Percentiles rank a stretch among this genome's conserved stretches.
phyloP scores from a whole-genome alignment of 139 green algal species.

The Micromonas pusilla region DNA sequence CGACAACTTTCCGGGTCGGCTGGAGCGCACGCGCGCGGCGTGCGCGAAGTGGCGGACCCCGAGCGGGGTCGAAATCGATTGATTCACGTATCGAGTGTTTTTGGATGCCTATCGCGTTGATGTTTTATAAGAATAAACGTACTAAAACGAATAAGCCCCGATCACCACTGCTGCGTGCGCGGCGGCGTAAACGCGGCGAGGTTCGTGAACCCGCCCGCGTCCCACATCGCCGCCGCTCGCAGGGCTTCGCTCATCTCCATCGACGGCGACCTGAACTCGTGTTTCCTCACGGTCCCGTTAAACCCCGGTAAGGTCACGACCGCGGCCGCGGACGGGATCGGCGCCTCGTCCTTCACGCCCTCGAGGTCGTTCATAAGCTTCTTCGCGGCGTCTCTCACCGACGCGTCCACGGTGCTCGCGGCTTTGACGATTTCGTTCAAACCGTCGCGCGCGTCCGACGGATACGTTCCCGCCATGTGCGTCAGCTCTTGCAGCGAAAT shows the following conservation, averaged over 20 bases:
- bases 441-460: not conserved
- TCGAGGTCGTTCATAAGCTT: not conserved
- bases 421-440: not conserved
- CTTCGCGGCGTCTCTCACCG: not conserved
- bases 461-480: not conserved
- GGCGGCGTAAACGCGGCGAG: not conserved
- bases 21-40: not conserved
- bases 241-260: not conserved
- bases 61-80: too few species aligned
- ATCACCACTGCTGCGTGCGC: not conserved
- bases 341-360: not conserved
- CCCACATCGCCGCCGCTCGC: not conserved
- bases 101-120: too few species aligned
- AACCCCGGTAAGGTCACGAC: not conserved
- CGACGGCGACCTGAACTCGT: not conserved
- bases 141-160: not conserved
- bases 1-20: not conserved
- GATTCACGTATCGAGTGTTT: too few species aligned
- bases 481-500: conserved; percentile 11
- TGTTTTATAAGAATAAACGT: not conserved
- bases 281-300: not conserved
- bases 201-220: not conserved
- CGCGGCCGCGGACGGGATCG: not conserved
- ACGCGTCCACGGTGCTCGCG: not conserved
- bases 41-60: too few species aligned